phyloP scores from a whole-genome alignment of 345 rosid genomes.

The Psidium guajava region DNA sequence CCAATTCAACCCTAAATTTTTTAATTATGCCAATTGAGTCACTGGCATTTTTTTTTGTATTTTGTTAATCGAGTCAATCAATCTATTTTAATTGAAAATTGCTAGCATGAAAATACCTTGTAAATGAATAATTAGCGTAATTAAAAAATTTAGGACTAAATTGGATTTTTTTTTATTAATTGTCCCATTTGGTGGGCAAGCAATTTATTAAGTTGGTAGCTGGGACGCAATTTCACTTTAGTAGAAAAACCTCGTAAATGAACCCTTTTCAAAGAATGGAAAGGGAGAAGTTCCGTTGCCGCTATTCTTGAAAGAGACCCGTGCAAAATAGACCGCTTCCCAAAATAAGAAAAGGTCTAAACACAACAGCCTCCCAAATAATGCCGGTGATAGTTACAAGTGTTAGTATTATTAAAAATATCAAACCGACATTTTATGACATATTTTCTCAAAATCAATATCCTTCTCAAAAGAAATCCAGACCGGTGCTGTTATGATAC shows the following conservation, averaged over 20 bases:
- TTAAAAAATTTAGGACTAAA: no score
- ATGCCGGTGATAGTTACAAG: not conserved
- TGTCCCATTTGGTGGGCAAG: not conserved
- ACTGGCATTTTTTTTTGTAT: no score
- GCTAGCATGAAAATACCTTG: fast-evolving
- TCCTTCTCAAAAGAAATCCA: not conserved
- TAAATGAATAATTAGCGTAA: no score
- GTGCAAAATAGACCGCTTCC: not conserved
- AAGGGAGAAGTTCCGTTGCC: not conserved
- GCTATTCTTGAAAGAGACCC: not conserved
- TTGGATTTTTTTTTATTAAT: no score
- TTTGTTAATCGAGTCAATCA: no score
- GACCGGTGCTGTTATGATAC: not conserved
- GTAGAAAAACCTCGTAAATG: not conserved
- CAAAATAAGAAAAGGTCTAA: not conserved
- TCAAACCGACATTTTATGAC: not conserved
- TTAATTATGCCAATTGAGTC: no score
- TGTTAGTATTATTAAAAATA: not conserved
- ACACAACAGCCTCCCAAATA: not conserved
- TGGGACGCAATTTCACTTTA: not conserved
- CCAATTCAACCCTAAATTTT: no score
- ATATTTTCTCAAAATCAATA: not conserved
- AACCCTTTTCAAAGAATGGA: not conserved
- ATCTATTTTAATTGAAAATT: no score
- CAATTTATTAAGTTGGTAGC: not conserved